Evolutionary conservation across 805 yeast species (phyloP).

Genomic region (Nakazawaea wyomingensis): DNA sequence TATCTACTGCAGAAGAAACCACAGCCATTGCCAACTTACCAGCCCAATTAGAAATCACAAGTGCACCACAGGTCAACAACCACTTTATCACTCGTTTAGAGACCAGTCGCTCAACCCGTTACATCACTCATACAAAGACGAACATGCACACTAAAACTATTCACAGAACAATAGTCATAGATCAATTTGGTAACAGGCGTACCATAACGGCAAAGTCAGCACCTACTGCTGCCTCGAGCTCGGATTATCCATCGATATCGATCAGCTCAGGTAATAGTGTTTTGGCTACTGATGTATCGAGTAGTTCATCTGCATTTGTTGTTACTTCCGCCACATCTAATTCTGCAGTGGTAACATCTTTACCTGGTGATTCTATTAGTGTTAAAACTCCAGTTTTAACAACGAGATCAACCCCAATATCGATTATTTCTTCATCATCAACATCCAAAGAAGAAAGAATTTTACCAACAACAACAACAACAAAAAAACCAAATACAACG

Average conservation of each 20-base stretch:
- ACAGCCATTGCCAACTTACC: not conserved
- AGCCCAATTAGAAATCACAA: too few species aligned
- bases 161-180: conserved; percentile 4
- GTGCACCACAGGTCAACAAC: not conserved
- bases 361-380: too few species aligned
- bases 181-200: conserved; percentile 7
- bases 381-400: too few species aligned
- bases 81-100: not conserved
- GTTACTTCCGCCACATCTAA: too few species aligned
- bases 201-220: conserved; percentile 4
- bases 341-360: too few species aligned
- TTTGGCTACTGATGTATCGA: not conserved
- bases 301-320: too few species aligned
- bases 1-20: not conserved
- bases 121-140: conserved; percentile 6
- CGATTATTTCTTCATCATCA: too few species aligned
- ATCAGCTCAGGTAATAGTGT: not conserved
- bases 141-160: conserved; percentile 3
- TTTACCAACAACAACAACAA: not conserved
- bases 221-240: not conserved
- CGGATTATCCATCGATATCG: not conserved
- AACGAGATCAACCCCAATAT: too few species aligned
- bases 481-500: too few species aligned
- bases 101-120: conserved; percentile 1
- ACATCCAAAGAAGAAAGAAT: too few species aligned